Evolutionary conservation across 257 asterid genomes (phyloP), one percentile per base, ranked within the genome.

Genomic region (Salvia splendens): DNA sequence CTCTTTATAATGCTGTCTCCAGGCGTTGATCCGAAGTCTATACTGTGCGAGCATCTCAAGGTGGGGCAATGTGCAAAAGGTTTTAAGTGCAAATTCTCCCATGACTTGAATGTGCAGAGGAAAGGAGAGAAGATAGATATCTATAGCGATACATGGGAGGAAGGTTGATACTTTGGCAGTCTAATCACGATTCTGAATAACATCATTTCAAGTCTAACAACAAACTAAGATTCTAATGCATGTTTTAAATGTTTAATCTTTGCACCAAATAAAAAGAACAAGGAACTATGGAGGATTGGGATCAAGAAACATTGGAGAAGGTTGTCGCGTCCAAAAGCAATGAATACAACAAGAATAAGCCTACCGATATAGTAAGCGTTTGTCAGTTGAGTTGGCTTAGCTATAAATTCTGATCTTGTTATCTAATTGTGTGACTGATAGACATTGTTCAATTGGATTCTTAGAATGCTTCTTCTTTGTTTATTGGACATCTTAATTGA

Each of bases 281-380:
- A 3, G 95, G 69, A 71, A 86, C 97, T 0, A 94, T 94, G 99
- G 99, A 88, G 63, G 97, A 94, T 30, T 94, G 99, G 98, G 98
- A 92, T 77, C 94, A 74, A 75, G 98, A 85, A 79, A 85, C 66
- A 8, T 60, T 93, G 87, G 95, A 86, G 86, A 78, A 93, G 90
- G 96, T 90, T 75, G 85, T 90, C 48, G 80, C 73, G 49, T 90
- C 97, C 48, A 93, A 88, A 83, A 93, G 96, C 79, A 70, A 84
- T 30, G 99, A 90, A 82, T 93, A 93, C 77, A 87, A 86, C 77
- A 88, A 93, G 86, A 93, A 93, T 75, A 93, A 93, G 83, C 99
- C 99, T 20, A 93, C 96, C 1, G 97, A 93, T 61, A 93, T 93
- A 5, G 99, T 93, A 84, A 82, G 96, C 52, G 17, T 17, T 36